Evolutionary conservation across 2,329 filamentous ascomycete species (phyloP).

Genomic region (Cladobotryum mycophilum): DNA sequence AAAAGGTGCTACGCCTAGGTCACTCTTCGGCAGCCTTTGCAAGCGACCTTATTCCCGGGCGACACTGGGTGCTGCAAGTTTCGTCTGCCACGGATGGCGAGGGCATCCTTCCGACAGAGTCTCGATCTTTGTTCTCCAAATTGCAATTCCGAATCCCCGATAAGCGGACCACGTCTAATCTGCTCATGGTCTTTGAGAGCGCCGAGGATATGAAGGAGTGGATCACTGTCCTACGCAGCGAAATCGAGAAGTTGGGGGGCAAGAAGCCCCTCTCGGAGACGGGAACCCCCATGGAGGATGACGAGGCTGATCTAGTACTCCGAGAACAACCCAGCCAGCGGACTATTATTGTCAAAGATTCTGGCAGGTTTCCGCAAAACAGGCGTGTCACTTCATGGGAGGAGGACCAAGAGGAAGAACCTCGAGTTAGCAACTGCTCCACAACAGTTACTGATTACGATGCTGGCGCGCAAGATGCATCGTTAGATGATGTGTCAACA

Average conservation of each 20-base stretch:
- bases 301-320: conserved; percentile 25
- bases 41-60: conserved; percentile 71
- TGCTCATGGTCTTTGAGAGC: conserved; percentile 66
- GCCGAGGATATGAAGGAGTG: conserved; percentile 71
- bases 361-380: conserved; percentile 37
- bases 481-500: conserved; percentile 49
- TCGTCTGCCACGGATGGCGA: conserved; percentile 59
- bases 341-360: conserved; percentile 42
- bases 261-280: conserved; percentile 57
- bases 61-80: conserved; percentile 74
- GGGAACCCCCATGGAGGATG: conserved; percentile 42
- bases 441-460: conserved; percentile 17
- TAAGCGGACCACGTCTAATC: conserved; percentile 52
- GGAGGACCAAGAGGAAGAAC: conserved; percentile 10
- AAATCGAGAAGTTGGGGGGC: conserved; percentile 65
- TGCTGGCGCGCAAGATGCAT: conserved; percentile 30
- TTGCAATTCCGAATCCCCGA: conserved; percentile 51
- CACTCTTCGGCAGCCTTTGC: conserved; percentile 73
- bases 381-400: conserved; percentile 13
- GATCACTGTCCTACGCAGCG: conserved; percentile 61
- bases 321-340: conserved; percentile 39
- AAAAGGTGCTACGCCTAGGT: conserved; percentile 66
- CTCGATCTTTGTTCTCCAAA: conserved; percentile 59
- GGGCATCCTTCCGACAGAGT: conserved; percentile 41
- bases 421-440: conserved; percentile 11